These are phyloP conservation scores for Effrenium voratum DNA, from an alignment of 73 alveolate genomes.

Conservation along the genomic window DNA sequence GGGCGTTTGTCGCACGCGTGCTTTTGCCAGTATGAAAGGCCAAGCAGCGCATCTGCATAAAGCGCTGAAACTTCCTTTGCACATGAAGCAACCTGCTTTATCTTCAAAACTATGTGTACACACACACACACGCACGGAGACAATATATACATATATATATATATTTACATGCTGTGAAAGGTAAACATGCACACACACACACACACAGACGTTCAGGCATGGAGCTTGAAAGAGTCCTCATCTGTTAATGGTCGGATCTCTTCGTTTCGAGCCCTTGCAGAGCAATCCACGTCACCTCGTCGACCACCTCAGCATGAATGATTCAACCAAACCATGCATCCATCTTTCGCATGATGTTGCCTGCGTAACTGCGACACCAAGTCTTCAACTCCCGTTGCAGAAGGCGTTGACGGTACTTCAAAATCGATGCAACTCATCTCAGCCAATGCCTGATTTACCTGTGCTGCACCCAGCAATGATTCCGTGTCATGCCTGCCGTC, in stretches of 20 bases:
- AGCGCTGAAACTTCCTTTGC: conserved; percentile 56
- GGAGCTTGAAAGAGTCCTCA: conserved; percentile 29
- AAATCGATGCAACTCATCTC: not conserved
- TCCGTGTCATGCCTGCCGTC: too few species aligned
- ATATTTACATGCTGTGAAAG: too few species aligned
- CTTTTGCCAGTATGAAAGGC: not conserved
- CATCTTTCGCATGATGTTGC: too few species aligned
- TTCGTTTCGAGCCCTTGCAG: not conserved
- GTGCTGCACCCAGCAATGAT: not conserved
- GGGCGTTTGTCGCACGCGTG: not conserved
- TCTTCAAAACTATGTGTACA: not conserved
- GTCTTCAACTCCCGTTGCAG: too few species aligned
- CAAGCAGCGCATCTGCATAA: conserved; percentile 28
- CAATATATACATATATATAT: too few species aligned
- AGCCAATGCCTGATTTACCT: not conserved
- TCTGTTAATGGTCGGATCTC: not conserved
- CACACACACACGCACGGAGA: too few species aligned
- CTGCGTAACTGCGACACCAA: too few species aligned
- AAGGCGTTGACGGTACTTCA: not conserved
- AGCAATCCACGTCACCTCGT: conserved; percentile 55
- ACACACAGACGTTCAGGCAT: not conserved
- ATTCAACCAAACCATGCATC: too few species aligned
- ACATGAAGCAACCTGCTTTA: not conserved
- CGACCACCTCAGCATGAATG: conserved; percentile 11
- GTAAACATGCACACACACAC: not conserved